phyloP scores from a whole-genome alignment of 768 basidiomycete genomes.

The Chalciporus chontae region DNA sequence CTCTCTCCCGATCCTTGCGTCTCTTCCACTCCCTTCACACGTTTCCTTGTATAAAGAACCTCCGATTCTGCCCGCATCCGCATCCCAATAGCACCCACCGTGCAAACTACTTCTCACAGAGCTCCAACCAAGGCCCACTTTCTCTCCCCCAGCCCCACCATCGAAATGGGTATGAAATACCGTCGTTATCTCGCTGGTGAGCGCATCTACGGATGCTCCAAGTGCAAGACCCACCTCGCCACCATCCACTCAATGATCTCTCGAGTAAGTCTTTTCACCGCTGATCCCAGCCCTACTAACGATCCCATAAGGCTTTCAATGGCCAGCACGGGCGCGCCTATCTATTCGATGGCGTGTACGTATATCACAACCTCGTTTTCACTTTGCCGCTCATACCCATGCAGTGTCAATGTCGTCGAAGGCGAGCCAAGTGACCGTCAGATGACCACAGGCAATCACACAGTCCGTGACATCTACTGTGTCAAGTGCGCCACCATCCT shows the following conservation, averaged over 20 bases:
- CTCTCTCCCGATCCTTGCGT: slow-evolving; percentile 8
- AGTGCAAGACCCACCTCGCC: slow-evolving; percentile 87
- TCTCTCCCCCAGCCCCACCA: neutral
- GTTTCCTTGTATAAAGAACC: slow-evolving; percentile 27
- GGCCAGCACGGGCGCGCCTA: slow-evolving; percentile 96
- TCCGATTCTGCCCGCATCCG: neutral
- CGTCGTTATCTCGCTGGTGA: slow-evolving; percentile 82
- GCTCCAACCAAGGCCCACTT: neutral
- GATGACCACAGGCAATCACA: slow-evolving; percentile 97
- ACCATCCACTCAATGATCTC: slow-evolving; percentile 90
- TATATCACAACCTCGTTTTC: slow-evolving; percentile 14
- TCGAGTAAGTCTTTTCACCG: slow-evolving; percentile 48
- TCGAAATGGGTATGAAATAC: slow-evolving; percentile 83
- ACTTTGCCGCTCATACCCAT: slow-evolving; percentile 7
- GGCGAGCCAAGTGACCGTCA: slow-evolving; percentile 87
- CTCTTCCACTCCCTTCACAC: slow-evolving; percentile 26
- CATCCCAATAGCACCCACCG: neutral
- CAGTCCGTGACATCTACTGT: slow-evolving; percentile 94
- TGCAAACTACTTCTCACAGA: slow-evolving; percentile 2
- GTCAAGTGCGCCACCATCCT: slow-evolving; percentile 81
- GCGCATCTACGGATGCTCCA: slow-evolving; percentile 84
- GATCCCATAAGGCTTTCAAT: slow-evolving; percentile 75
- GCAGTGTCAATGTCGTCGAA: slow-evolving; percentile 86
- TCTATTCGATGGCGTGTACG: slow-evolving; percentile 92
- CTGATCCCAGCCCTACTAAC: slow-evolving; percentile 9